Evolutionary conservation across 1,284 basidiomycete species (phyloP), one percentile per base, ranked within the genome.

Genomic region (Rhodotorula sp.): DNA sequence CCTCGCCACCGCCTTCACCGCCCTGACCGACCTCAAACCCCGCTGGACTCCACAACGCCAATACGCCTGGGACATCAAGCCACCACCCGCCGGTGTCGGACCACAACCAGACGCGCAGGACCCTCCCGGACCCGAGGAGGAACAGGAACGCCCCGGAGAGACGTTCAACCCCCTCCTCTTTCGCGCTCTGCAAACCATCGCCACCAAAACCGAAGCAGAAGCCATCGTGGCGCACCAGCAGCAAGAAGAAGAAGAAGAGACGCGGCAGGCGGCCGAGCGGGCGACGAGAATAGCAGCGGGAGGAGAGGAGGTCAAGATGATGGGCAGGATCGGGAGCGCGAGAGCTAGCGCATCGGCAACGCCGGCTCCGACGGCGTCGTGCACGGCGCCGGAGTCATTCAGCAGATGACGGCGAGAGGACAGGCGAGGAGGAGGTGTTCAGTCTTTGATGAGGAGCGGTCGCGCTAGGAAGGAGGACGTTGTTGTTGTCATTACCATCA

Each of bases 81-180:
- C 71, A 4, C 68, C 34, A n/a, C n/a, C n/a, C n/a, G n/a, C n/a
- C n/a, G n/a, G n/a, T n/a, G n/a, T n/a, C n/a, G n/a, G n/a, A n/a
- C n/a, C n/a, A n/a, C n/a, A n/a, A n/a, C n/a, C n/a, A 50, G 47
- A 23, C 8, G 47, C 4, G 5, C 56, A 67, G 28, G 55, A 56
- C 15, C 34, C 34, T 5, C 21, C 23, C 18, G n/a, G 2, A 14
- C 21, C 12, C 43, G 68, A 52, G 26, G 64, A 60, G 15, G 64
- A 67, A 16, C 6, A 43, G 18, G 56, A 60, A 3, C 52, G 69
- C 16, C 64, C 62, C 6, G 38, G 47, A 23, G 71, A 72, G 23
- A 64, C 70, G 55, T 71, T 76, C 61, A 77, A 77, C 62, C 75
- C 77, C 18, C 56, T 76, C 43, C 60, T 78, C 34, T 75, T 76